Conservation (phyloP, 768 basidiomycete species). For the Podaxis rugospora region DNA sequence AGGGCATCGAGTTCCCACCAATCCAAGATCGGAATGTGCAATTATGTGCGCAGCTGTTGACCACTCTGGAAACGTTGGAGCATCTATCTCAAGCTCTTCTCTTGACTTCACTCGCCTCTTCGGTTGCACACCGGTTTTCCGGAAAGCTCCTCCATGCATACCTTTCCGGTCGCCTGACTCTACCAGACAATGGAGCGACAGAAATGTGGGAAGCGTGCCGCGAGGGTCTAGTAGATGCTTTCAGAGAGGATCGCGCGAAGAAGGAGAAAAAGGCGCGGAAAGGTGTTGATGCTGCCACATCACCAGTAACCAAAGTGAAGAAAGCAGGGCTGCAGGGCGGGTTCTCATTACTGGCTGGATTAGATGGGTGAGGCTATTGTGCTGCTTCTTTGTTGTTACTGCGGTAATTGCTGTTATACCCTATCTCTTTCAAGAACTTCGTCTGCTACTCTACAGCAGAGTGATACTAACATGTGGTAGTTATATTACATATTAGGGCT, state of each 20-base stretch:
- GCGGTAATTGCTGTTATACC: not conserved
- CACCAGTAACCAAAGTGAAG: conserved; percentile 5
- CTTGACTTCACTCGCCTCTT: conserved; percentile 43
- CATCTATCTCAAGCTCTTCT: conserved; percentile 60
- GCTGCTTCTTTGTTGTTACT: not conserved
- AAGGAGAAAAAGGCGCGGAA: conserved; percentile 32
- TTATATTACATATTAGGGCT: too few relatives aligned
- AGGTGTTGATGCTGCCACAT: conserved; percentile 11
- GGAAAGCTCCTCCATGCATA: conserved; percentile 54
- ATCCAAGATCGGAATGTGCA: conserved; percentile 62
- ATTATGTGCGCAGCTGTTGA: conserved; percentile 58
- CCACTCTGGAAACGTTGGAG: conserved; percentile 55
- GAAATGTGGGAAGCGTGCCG: conserved; percentile 44
- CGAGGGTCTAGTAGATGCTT: conserved; percentile 43
- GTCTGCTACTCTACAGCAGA: not conserved
- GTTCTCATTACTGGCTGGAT: conserved; percentile 40
- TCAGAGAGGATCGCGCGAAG: conserved; percentile 42
- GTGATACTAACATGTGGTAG: not conserved
- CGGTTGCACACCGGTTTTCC: conserved; percentile 48
- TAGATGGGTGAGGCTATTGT: conserved; percentile 24
- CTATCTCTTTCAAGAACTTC: too few relatives aligned
- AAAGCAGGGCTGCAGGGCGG: conserved; percentile 17
- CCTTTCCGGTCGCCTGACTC: conserved; percentile 30
- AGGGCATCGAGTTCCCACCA: conserved; percentile 25
- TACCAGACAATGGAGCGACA: conserved; percentile 18